Base-by-base conservation (phyloP, 805 yeast genomes). In the Ogataea paradorogensis region DNA sequence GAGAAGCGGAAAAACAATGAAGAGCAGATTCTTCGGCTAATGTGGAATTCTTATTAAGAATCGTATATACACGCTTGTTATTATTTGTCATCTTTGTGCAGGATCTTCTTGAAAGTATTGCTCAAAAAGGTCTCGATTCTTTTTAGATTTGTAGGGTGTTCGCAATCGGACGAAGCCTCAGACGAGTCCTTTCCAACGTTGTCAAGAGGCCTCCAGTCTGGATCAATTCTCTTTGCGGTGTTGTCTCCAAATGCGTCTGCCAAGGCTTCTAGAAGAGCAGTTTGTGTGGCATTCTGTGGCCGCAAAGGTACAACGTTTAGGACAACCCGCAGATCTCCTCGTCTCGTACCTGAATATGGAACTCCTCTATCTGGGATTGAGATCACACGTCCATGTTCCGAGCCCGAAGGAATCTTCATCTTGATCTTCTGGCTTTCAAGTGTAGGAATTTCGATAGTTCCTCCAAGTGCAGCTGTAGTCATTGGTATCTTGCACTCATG, bases 381-480 rank as follows among this genome's bases (percentile, higher is more conserved):
- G 35, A 90, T 76, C 15, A 70, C 70, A 38, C 80, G 75, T 18
- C 91, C 95, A 28, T 75, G 67, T 56, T 86, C 95, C 0, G 95
- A 85, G 1, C 96, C 98, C 0, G 85, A 67, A 36, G 95, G 81
- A 9, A 93, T 82, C 62, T 80, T 86, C 40, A 93, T 65, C 61
- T 88, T 84, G 36, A 95, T 68, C 25, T 73, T 73, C 28, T 75
- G 75, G 4, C 95, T 97, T 29, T 63, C 66, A 20, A 93, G 75
- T 0, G 99, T 91, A 24, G 98, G 98, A n/a, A 93, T 77, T 34
- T 83, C 78, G 15, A 93, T 74, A 31, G 78, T 80, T 27, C 99
- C 99, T 45, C 99, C 99, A 31, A 93, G 70, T 0, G 96, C 89
- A 1, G 99, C 99, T 0, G 99, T 93, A 1, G 99, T 93, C 80